These are phyloP conservation scores for Petunia axillaris DNA, from an alignment of 257 asterid species.

Conservation along the genomic window DNA sequence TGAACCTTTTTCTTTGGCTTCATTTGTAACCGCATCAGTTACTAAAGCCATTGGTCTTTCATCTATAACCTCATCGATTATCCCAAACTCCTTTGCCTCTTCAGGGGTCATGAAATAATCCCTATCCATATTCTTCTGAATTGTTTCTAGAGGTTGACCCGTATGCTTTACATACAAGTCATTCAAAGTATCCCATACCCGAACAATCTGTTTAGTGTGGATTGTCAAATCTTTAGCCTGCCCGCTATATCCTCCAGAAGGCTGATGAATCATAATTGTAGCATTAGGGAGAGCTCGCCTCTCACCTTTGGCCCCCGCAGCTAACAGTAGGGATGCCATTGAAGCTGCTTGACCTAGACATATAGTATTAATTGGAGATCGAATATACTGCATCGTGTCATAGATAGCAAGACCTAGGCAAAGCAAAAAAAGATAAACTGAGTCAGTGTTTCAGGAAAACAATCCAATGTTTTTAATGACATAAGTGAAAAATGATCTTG, in stretches of 20 bases:
- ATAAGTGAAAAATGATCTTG: neutral
- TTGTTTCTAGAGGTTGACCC: conserved; percentile 66
- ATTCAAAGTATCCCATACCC: conserved; percentile 80
- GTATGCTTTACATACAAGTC: conserved; percentile 61
- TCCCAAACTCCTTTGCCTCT: conserved; percentile 92
- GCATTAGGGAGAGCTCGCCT: conserved; percentile 91
- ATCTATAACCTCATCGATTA: conserved; percentile 86
- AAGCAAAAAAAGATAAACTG: neutral
- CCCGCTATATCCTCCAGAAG: conserved; percentile 92
- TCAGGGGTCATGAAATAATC: conserved; percentile 91
- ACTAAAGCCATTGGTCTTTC: conserved; percentile 77
- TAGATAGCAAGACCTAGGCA: conserved; percentile 88
- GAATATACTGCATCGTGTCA: conserved; percentile 93
- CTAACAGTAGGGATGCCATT: conserved; percentile 93
- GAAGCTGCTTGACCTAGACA: conserved; percentile 99
- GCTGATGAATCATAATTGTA: conserved; percentile 91
- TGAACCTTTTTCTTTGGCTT: conserved; percentile 57
- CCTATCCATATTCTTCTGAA: conserved; percentile 83
- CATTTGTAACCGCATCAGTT: conserved; percentile 67
- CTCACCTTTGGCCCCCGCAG: conserved; percentile 96
- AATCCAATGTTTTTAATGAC: neutral
- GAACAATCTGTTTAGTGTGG: conserved; percentile 85
- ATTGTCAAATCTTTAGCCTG: conserved; percentile 90
- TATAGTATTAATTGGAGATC: conserved; percentile 84
- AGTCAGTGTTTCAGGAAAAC: neutral